Evolutionary conservation across 78 protist species (phyloP).

Genomic region (Neovahlkampfia damariscottae): DNA sequence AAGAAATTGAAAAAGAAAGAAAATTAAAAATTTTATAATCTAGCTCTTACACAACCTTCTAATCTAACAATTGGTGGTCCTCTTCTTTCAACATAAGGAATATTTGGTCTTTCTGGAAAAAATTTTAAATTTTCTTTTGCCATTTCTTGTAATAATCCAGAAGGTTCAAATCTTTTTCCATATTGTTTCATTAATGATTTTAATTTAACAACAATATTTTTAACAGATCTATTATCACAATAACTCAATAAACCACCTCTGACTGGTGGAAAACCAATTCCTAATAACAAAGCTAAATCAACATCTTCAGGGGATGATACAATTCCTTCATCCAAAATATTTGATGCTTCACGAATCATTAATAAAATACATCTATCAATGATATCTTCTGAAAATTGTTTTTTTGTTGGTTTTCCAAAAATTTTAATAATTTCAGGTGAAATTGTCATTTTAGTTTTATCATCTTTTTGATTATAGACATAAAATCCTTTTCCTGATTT

Average conservation of each 20-base stretch:
- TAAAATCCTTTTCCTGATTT: slow-evolving; percentile 56
- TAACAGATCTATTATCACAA: slow-evolving; percentile 38
- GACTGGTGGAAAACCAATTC: slow-evolving; percentile 59
- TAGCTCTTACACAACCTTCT: no score
- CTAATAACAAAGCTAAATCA: slow-evolving; percentile 47
- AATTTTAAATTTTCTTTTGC: slow-evolving; percentile 38
- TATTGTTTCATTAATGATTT: not conserved
- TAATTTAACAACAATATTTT: slow-evolving; percentile 19
- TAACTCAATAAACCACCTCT: slow-evolving; percentile 59
- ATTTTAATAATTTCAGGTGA: not conserved
- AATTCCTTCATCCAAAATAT: slow-evolving; percentile 43
- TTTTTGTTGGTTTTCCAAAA: not conserved
- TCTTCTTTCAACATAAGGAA: slow-evolving; percentile 21
- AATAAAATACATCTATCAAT: slow-evolving; percentile 25
- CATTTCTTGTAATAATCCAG: slow-evolving; percentile 32
- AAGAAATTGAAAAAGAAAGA: not conserved
- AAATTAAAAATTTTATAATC: not conserved
- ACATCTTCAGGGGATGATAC: slow-evolving; percentile 21
- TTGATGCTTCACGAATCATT: slow-evolving; percentile 55
- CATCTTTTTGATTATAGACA: slow-evolving; percentile 6
- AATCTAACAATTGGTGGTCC: not conserved
- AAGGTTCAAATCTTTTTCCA: slow-evolving; percentile 48
- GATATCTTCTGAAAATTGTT: not conserved
- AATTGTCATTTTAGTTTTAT: not conserved
- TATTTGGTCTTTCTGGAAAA: slow-evolving; percentile 31